These are phyloP conservation scores for Tillandsia leiboldiana DNA, from an alignment of 176 grass and related monocot species.

Conservation along the genomic window DNA sequence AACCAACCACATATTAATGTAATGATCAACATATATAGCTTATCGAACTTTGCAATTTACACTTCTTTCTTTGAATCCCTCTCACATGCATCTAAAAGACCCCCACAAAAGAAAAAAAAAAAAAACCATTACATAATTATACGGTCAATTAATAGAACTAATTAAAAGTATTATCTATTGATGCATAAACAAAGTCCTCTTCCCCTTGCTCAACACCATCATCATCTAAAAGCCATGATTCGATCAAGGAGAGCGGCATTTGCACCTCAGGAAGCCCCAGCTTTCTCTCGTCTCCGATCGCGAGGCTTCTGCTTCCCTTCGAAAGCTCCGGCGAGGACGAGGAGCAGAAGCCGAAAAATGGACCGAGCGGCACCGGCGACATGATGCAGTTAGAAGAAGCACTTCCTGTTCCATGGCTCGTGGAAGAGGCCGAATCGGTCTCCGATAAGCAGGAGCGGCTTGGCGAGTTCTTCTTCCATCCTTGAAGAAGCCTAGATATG, in stretches of 20 bases:
- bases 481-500: conserved; percentile 34
- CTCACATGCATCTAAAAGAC: neutral
- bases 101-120: neutral
- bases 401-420: neutral
- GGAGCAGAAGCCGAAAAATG: conserved; percentile 3
- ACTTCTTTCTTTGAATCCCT: too few relatives aligned
- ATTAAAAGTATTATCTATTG: conserved; percentile 12
- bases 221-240: conserved; percentile 67
- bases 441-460: conserved; percentile 29
- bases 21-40: too few relatives aligned
- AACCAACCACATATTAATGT: too few relatives aligned
- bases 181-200: conserved; percentile 17
- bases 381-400: neutral
- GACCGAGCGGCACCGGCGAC: conserved; percentile 2
- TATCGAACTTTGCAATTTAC: too few relatives aligned
- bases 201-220: conserved; percentile 16
- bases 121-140: neutral
- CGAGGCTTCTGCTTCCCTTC: neutral
- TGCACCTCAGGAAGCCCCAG: neutral
- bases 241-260: conserved; percentile 22
- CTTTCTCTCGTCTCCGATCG: too few relatives aligned
- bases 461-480: conserved; percentile 22
- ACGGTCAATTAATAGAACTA: neutral
- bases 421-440: conserved; percentile 12
- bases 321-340: conserved; percentile 20